A percentile compares a stretch with the other conserved stretches of the same genome.
phyloP scores from a whole-genome alignment of 108 stramenopile genomes.

The Schizochytrium sp. region DNA sequence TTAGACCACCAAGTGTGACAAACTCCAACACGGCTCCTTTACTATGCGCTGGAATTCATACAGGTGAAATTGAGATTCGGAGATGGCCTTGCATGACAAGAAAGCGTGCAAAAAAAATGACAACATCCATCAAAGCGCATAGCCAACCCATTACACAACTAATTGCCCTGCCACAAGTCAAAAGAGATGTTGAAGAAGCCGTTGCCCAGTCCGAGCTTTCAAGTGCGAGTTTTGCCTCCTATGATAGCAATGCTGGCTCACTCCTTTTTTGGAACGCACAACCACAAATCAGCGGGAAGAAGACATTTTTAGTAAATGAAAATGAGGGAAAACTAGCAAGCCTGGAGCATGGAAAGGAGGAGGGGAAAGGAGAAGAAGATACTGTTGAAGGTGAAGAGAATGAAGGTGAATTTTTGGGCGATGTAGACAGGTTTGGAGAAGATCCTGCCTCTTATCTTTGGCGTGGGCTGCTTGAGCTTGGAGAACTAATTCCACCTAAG shows the following conservation, averaged over 20 bases:
- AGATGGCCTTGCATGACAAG: not conserved
- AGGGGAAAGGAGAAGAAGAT: not conserved
- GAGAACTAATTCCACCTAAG: not conserved
- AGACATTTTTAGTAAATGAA: not conserved
- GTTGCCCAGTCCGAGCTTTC: too few species aligned
- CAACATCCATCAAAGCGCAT: not conserved
- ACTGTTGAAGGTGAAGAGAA: constrained; percentile 1
- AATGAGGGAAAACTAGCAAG: too few species aligned
- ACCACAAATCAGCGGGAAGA: not conserved
- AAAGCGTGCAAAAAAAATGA: constrained; percentile 6
- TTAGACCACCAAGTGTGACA: not conserved
- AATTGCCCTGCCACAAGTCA: not conserved
- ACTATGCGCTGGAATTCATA: not conserved
- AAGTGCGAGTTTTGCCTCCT: not conserved
- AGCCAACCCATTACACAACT: not conserved
- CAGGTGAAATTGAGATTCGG: not conserved
- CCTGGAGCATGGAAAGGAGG: not conserved
- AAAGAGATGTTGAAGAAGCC: too few species aligned
- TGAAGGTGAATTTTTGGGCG: not conserved
- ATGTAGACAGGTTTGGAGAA: not conserved
- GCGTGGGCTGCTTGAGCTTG: not conserved
- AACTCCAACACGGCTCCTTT: not conserved
- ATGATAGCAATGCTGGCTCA: not conserved
- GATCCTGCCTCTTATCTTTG: not conserved
- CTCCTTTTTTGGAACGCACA: not conserved